Evolutionary conservation across 768 basidiomycete species (phyloP).

Genomic region (Multifurca ochricompacta): DNA sequence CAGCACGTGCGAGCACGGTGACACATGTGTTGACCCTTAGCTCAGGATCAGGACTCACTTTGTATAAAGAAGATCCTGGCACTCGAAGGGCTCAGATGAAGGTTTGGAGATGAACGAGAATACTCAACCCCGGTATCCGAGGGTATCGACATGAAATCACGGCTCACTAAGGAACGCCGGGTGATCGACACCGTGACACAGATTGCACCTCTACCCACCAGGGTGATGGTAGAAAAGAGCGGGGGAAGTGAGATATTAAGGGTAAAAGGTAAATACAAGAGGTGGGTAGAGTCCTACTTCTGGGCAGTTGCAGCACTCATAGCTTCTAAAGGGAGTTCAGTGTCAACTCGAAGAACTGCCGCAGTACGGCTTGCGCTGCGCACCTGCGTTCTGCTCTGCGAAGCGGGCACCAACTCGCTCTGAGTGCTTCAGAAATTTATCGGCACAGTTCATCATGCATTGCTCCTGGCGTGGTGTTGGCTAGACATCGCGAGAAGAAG

Average conservation of each 20-base stretch:
- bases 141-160: no score
- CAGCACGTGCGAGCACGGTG: no score
- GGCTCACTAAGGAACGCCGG: background rate
- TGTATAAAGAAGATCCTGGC: no score
- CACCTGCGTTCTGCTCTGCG: slow-evolving; percentile 87
- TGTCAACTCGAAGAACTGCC: background rate
- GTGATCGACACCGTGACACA: background rate
- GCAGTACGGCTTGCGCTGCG: slow-evolving; percentile 26
- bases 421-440: slow-evolving; percentile 97
- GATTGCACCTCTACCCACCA: background rate
- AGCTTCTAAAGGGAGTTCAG: slow-evolving; percentile 28
- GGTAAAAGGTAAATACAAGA: background rate
- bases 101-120: no score
- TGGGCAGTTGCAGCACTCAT: slow-evolving; percentile 33
- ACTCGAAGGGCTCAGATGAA: no score
- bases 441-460: slow-evolving; percentile 89
- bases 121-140: no score
- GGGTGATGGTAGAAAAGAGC: background rate
- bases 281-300: slow-evolving; percentile 18
- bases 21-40: no score
- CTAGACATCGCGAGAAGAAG: background rate
- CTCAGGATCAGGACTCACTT: no score
- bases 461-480: slow-evolving; percentile 48
- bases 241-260: background rate
- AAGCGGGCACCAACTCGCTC: slow-evolving; percentile 89